Percentiles rank a stretch among this genome's conserved stretches.
Evolutionary conservation across 495 filamentous ascomycete species (phyloP).

Genomic region (Neurospora discreta): DNA sequence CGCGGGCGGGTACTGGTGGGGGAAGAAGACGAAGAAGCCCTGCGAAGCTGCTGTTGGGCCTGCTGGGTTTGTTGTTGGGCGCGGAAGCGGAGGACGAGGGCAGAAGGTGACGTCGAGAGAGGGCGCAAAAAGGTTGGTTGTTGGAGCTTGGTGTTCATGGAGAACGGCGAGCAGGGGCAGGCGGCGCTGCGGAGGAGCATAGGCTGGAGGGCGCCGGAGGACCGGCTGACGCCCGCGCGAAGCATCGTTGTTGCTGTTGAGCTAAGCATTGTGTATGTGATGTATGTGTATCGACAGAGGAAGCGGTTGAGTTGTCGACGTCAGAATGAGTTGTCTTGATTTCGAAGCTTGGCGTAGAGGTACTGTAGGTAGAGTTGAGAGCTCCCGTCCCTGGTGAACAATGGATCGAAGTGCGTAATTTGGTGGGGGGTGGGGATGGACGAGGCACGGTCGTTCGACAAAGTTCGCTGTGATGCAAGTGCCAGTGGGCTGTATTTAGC

Average conservation of each 20-base stretch:
- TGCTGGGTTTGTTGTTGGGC: slow-evolving; percentile 4
- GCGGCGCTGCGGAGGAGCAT: slow-evolving; percentile 18
- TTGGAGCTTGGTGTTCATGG: slow-evolving; percentile 4
- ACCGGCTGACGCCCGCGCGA: slow-evolving; percentile 19
- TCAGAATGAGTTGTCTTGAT: not conserved
- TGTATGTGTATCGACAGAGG: not conserved
- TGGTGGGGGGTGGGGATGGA: not conserved
- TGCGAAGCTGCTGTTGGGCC: slow-evolving; percentile 1
- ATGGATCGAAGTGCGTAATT: not conserved
- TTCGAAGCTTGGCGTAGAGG: not conserved
- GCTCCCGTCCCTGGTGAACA: not conserved
- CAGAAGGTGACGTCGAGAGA: slow-evolving; percentile 7
- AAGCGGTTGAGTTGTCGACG: not conserved
- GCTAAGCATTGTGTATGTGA: slow-evolving; percentile 16
- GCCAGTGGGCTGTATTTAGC: not conserved
- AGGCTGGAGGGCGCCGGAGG: slow-evolving; percentile 14
- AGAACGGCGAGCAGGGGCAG: slow-evolving; percentile 18
- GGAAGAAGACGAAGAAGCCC: not conserved
- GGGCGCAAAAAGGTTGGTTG: slow-evolving; percentile 1
- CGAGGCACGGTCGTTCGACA: not conserved
- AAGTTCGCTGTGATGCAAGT: not conserved
- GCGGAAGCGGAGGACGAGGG: slow-evolving; percentile 5
- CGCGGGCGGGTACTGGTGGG: not conserved
- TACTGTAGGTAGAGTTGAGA: too few species aligned
- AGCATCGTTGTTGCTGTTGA: slow-evolving; percentile 23